These are phyloP conservation scores for Xylariaceae sp. DNA, from an alignment of 2,329 filamentous ascomycete species.

Conservation along the genomic window DNA sequence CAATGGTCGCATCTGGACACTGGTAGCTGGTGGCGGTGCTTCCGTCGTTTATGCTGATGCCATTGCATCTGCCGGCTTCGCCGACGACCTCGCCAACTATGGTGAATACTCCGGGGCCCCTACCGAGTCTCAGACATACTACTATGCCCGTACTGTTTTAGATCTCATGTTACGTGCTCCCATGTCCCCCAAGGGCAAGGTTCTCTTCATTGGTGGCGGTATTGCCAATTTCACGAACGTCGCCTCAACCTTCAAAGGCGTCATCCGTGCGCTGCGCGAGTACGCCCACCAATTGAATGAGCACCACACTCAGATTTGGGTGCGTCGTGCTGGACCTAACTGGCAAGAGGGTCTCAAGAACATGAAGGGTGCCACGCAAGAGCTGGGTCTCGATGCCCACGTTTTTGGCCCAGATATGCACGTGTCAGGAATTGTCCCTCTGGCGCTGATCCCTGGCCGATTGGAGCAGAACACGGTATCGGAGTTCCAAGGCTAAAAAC, in stretches of 20 bases:
- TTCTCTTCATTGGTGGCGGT: slow-evolving; percentile 98
- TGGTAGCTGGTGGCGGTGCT: slow-evolving; percentile 98
- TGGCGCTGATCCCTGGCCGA: slow-evolving; percentile 70
- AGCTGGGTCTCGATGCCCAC: slow-evolving; percentile 74
- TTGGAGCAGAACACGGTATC: slow-evolving; percentile 58
- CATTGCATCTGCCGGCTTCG: slow-evolving; percentile 93
- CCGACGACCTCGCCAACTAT: slow-evolving; percentile 97
- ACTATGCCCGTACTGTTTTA: slow-evolving; percentile 95
- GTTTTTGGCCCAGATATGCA: slow-evolving; percentile 80
- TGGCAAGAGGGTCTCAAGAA: slow-evolving; percentile 99
- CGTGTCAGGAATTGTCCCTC: slow-evolving; percentile 92
- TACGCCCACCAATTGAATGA: slow-evolving; percentile 80
- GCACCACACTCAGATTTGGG: slow-evolving; percentile 99
- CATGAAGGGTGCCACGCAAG: slow-evolving; percentile 94
- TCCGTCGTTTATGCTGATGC: slow-evolving; percentile 99
- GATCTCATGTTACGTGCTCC: slow-evolving; percentile 96
- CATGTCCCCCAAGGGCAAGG: slow-evolving; percentile 82
- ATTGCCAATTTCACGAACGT: slow-evolving; percentile 99
- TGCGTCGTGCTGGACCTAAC: slow-evolving; percentile 85
- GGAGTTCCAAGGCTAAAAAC: slow-evolving; percentile 56
- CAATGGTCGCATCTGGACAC: slow-evolving; percentile 90
- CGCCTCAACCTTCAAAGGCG: slow-evolving; percentile 98
- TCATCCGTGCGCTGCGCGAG: slow-evolving; percentile 93
- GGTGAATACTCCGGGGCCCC: slow-evolving; percentile 99
- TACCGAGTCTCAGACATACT: slow-evolving; percentile 97